Evolutionary conservation across 2,329 filamentous ascomycete species (phyloP).

Genomic region (Epicoccum nigrum): DNA sequence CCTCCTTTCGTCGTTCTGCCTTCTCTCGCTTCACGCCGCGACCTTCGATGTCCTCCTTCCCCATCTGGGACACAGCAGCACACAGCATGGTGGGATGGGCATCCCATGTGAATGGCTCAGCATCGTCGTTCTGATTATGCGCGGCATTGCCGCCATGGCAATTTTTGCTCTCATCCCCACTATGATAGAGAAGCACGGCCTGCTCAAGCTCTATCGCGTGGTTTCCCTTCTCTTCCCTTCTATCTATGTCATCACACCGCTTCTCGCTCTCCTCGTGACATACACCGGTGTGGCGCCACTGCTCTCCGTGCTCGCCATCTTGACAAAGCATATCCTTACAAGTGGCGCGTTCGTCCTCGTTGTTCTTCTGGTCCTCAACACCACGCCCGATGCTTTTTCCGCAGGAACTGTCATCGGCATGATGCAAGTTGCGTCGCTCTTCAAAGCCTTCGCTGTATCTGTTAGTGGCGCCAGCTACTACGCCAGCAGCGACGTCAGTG

Average conservation of each 20-base stretch:
- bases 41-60: slow-evolving; percentile 59
- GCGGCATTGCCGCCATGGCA: slow-evolving; percentile 48
- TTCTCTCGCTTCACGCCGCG: slow-evolving; percentile 62
- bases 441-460: slow-evolving; percentile 55
- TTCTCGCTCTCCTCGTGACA: slow-evolving; percentile 47
- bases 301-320: slow-evolving; percentile 49
- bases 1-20: slow-evolving; percentile 57
- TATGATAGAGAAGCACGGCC: slow-evolving; percentile 48
- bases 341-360: slow-evolving; percentile 52
- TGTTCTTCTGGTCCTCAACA: slow-evolving; percentile 55
- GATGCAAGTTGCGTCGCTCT: slow-evolving; percentile 54
- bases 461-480: slow-evolving; percentile 55
- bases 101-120: slow-evolving; percentile 54
- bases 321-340: slow-evolving; percentile 52
- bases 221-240: slow-evolving; percentile 49
- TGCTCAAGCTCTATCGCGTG: slow-evolving; percentile 52
- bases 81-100: slow-evolving; percentile 53
- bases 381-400: slow-evolving; percentile 54
- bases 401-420: slow-evolving; percentile 57
- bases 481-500: slow-evolving; percentile 51
- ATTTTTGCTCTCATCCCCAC: slow-evolving; percentile 48
- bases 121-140: slow-evolving; percentile 51
- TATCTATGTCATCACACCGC: slow-evolving; percentile 49
- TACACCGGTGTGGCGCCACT: slow-evolving; percentile 44
- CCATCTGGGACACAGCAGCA: slow-evolving; percentile 54